Percentiles rank a stretch among this genome's conserved stretches.
phyloP scores from a whole-genome alignment of 2,329 filamentous ascomycete species.

The Davidsoniella australis region DNA sequence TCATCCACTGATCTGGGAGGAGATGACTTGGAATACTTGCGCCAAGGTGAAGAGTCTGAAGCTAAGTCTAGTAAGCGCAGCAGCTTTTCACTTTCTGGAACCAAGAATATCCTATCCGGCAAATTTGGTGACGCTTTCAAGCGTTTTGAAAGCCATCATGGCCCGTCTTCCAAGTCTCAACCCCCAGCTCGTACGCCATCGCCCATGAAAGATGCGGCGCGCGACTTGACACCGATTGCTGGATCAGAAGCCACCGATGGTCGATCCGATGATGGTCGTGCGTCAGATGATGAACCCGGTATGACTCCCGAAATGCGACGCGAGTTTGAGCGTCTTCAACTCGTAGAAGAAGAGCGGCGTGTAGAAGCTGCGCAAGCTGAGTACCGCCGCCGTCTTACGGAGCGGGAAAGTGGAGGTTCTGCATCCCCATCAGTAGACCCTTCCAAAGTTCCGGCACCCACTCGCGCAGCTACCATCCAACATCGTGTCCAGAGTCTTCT shows the following conservation, averaged over 20 bases:
- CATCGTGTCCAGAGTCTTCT: constrained; percentile 76
- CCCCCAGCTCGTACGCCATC: constrained; percentile 28
- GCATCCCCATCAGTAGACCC: constrained; percentile 30
- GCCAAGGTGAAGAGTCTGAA: constrained; percentile 52
- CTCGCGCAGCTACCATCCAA: constrained; percentile 74
- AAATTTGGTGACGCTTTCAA: constrained; percentile 91
- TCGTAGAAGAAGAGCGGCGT: constrained; percentile 76
- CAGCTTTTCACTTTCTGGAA: constrained; percentile 55
- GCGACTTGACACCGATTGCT: constrained; percentile 49
- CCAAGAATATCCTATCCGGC: constrained; percentile 69
- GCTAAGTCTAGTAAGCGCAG: constrained; percentile 43
- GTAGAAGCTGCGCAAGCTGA: constrained; percentile 81
- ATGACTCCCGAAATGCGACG: constrained; percentile 76
- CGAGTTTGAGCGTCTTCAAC: constrained; percentile 65
- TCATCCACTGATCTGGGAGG: constrained; percentile 9
- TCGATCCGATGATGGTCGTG: constrained; percentile 45
- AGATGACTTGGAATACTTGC: constrained; percentile 52
- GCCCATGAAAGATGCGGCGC: constrained; percentile 29
- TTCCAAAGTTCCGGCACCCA: constrained; percentile 38
- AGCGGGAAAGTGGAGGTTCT: constrained; percentile 26
- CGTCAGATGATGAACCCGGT: constrained; percentile 43
- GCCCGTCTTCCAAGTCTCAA: constrained; percentile 14
- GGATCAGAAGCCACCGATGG: constrained; percentile 52
- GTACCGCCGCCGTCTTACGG: constrained; percentile 60
- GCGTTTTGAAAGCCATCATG: constrained; percentile 53